Evolutionary conservation across 2,329 filamentous ascomycete species (phyloP).

Genomic region (Didymella arachidicola): DNA sequence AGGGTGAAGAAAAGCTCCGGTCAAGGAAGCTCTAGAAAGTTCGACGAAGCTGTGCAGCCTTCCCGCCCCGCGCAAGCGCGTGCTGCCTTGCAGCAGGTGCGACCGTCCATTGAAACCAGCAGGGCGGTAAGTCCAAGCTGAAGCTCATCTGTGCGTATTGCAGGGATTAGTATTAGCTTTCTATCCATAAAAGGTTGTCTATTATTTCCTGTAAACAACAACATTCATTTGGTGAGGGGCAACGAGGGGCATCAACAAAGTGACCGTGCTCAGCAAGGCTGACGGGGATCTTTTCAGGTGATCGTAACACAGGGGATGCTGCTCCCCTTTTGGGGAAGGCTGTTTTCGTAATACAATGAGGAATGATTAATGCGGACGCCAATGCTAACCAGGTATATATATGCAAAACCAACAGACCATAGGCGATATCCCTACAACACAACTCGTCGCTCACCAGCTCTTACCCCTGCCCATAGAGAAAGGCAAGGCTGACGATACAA

Average conservation of each 20-base stretch:
- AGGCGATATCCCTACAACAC: neutral
- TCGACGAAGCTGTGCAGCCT: conserved; percentile 34
- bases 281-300: neutral
- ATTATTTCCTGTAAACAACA: conserved; percentile 20
- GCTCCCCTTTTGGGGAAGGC: conserved; percentile 4
- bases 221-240: conserved; percentile 32
- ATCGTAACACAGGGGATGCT: neutral
- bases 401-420: conserved; percentile 11
- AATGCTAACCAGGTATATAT: conserved; percentile 17
- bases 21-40: conserved; percentile 44
- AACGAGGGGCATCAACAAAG: conserved; percentile 33
- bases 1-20: conserved; percentile 33
- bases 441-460: conserved; percentile 15
- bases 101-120: neutral
- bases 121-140: neutral
- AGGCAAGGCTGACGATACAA: conserved; percentile 43
- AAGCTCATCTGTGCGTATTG: neutral
- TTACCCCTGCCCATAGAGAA: conserved; percentile 32
- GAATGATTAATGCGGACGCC: conserved; percentile 14
- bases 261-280: conserved; percentile 2
- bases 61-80: conserved; percentile 27
- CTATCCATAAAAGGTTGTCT: neutral
- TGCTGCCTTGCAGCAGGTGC: conserved; percentile 26
- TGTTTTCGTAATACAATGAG: neutral
- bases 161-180: neutral